Evolutionary conservation across 2,329 filamentous ascomycete genomes (phyloP), one percentile per base, ranked within the genome.

Genomic region (Anisogramma anomala): DNA sequence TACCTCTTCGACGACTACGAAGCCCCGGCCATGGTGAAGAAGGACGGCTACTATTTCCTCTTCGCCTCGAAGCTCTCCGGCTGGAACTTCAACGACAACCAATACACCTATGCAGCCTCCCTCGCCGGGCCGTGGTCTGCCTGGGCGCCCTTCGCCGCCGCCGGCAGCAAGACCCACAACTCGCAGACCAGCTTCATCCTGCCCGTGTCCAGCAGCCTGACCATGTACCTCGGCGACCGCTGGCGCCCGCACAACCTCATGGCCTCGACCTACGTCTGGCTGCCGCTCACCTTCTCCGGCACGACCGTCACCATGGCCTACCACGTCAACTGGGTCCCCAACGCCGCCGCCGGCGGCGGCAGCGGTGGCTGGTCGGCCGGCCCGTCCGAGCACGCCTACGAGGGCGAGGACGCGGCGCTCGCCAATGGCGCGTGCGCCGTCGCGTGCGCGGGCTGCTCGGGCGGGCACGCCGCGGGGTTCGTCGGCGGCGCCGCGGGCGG

Each of bases 171-270:
- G 28, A 81, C 78, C 0, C 79, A 73, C 50, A 57, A 58, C 6
- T 74, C 68, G 3, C 77, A 82, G 52, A 76, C 73, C 1, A 73
- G 65, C 35, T 79, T 67, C 50, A 62, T 82, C 14, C 64, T 80
- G 0, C 63, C 64, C 0, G 44, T 66, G 4, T 61, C 63, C 27
- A 49, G 50, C 37, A 47, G 51, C 25, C 55, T 60, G 11, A 64
- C 65, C 35, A 66, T 79, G 47, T 82, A 81, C 58, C 69, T 80
- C 58, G 78, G 79, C 14, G 79, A 83, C 56, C 72, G 79, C 22
- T 82, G 79, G 78, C 58, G 72, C 0, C 69, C 66, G 4, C 53
- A 53, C 14, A 74, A 81, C 47, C 65, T 83, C 2, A 71, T 69
- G 56, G 59, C 68, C 0, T 74, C 70, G 37, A 80, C 75, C 0